Evolutionary conservation across 2,329 filamentous ascomycete genomes (phyloP).

Genomic region (Trichoderma lentiforme): DNA sequence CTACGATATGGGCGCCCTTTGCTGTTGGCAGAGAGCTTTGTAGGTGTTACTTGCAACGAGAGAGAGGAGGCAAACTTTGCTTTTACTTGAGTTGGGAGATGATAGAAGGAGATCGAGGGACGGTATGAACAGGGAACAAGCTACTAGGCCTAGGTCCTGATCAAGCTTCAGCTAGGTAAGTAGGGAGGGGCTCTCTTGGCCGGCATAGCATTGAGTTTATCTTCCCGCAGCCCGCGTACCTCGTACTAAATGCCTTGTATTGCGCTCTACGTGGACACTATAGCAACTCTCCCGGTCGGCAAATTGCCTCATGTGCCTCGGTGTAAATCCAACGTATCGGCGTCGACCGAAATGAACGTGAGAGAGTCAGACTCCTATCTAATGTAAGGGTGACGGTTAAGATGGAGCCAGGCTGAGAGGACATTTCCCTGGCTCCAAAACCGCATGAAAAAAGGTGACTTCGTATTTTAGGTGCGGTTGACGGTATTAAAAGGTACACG

Average conservation of each 20-base stretch:
- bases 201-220: slow-evolving; percentile 6
- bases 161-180: neutral
- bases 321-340: slow-evolving; percentile 8
- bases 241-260: neutral
- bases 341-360: slow-evolving; percentile 14
- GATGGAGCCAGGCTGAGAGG: neutral
- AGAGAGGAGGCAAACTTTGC: neutral
- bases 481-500: neutral
- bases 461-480: neutral
- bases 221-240: neutral
- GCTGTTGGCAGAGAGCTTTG: neutral
- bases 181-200: slow-evolving; percentile 10
- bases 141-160: neutral
- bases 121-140: neutral
- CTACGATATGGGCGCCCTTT: neutral
- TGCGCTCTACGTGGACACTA: neutral
- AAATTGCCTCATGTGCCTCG: slow-evolving; percentile 13
- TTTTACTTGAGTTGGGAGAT: neutral
- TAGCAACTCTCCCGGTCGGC: neutral
- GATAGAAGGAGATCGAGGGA: neutral
- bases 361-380: neutral
- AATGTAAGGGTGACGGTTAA: slow-evolving; percentile 4
- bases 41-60: neutral
- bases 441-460: neutral
- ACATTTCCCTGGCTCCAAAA: neutral